These are phyloP conservation scores for Colletotrichum higginsianum DNA, from an alignment of 2,329 filamentous ascomycete species.

Conservation along the genomic window DNA sequence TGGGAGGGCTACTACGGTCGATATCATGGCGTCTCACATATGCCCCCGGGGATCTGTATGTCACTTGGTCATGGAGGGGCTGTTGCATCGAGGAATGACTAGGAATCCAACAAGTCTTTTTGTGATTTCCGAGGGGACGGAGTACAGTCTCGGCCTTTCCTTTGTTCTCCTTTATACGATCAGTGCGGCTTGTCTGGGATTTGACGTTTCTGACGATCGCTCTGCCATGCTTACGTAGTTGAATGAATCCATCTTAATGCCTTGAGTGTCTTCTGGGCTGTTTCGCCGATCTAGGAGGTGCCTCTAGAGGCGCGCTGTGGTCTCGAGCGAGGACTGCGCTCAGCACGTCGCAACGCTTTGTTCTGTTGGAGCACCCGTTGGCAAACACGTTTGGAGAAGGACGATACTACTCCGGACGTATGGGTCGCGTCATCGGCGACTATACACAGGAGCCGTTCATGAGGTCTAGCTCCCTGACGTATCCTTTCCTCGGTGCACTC, in stretches of 20 bases:
- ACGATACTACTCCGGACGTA: constrained; percentile 1
- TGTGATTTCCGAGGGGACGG: constrained; percentile 47
- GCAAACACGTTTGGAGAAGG: background rate
- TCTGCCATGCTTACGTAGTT: constrained; percentile 45
- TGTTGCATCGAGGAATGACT: constrained; percentile 43
- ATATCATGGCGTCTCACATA: constrained; percentile 51
- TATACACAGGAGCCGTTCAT: background rate
- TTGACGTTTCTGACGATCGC: constrained; percentile 44
- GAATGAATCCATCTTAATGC: constrained; percentile 46
- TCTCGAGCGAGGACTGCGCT: background rate
- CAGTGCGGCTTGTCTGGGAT: constrained; percentile 40
- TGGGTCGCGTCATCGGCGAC: constrained; percentile 23
- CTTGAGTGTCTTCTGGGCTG: constrained; percentile 7
- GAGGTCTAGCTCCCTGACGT: constrained; percentile 19
- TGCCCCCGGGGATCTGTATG: constrained; percentile 49
- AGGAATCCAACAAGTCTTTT: constrained; percentile 45
- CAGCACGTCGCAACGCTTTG: background rate
- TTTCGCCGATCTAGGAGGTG: constrained; percentile 20
- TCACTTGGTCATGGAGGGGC: constrained; percentile 42
- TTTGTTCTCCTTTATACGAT: constrained; percentile 43
- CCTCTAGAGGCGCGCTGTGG: background rate
- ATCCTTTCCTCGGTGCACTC: constrained; percentile 1
- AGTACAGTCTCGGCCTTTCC: constrained; percentile 46
- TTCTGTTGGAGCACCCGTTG: background rate
- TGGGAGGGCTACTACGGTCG: constrained; percentile 43